Evolutionary conservation across 257 asterid species (phyloP).

Genomic region (Linaria vulgaris): DNA sequence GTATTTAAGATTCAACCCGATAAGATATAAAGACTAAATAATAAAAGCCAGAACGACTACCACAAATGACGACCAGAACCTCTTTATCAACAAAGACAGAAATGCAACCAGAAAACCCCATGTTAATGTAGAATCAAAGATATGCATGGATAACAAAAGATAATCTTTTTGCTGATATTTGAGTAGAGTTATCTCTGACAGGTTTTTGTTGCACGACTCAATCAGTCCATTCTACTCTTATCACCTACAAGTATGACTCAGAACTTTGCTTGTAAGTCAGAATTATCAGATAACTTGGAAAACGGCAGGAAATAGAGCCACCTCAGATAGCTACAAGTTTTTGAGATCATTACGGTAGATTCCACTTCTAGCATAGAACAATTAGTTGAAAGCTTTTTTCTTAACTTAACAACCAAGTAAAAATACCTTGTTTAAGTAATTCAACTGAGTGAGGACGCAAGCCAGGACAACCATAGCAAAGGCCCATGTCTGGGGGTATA

Average conservation of each 20-base stretch:
- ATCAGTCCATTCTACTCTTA: no score
- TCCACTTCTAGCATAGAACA: neutral
- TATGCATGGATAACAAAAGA: neutral
- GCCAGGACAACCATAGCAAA: slow-evolving; percentile 67
- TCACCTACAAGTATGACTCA: no score
- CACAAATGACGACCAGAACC: no score
- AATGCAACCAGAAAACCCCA: neutral
- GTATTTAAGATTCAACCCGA: slow-evolving; percentile 36
- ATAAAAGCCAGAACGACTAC: neutral
- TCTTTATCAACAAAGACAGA: no score
- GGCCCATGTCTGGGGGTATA: slow-evolving; percentile 90
- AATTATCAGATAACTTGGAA: no score
- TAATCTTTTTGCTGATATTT: no score
- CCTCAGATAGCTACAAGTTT: no score
- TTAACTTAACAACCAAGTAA: neutral
- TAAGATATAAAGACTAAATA: neutral
- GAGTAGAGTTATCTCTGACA: no score
- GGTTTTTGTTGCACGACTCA: no score
- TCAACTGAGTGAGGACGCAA: slow-evolving; percentile 88
- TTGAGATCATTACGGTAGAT: no score
- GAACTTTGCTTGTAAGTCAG: no score
- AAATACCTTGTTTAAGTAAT: slow-evolving; percentile 84
- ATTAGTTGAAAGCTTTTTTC: slow-evolving; percentile 2
- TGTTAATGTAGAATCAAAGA: neutral
- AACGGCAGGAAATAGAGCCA: no score